Evolutionary conservation across 2,329 filamentous ascomycete genomes (phyloP), one percentile per base, ranked within the genome.

Genomic region (Tolypocladium tundrense): DNA sequence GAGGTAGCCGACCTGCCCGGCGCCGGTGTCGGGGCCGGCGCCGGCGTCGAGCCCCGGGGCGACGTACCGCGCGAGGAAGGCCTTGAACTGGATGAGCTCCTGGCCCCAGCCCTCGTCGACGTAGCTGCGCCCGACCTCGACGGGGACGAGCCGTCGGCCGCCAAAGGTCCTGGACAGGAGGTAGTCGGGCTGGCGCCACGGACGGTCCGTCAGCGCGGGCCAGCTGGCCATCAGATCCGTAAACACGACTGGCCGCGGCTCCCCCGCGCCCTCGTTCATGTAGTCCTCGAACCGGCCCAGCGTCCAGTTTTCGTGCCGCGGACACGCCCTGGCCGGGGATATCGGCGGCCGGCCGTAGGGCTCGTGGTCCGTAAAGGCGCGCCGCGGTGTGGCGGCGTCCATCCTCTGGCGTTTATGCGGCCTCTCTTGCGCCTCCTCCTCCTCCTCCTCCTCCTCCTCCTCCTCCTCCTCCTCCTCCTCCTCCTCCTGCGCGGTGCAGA

Each of bases 41-140:
- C n/a, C 8, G 14, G 27, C 19, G 31, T 50, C 58, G 6, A 45
- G 39, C 39, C 35, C 42, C 3, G 48, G 70, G 62, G 60, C 68
- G 59, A 96, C 79, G 67, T 89, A 86, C 1, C 70, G 70, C 6
- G 76, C 64, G 53, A 96, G 74, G 63, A 97, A 96, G 1, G 86
- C 76, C 6, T 75, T 73, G 65, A 97, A 95, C 0, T 83, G 77
- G 54, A 96, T 81, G 33, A 97, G 84, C 57, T 85, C 82, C 71
- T 97, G 93, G 0, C 86, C 85, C 92, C 93, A 97, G 27, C 79
- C 87, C 24, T 83, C 81, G 62, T 96, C 91, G 1, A 91, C 92
- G 68, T 97, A 99, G 67, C 88, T 94, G 53, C 88, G 79, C 0
- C 94, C 93, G 2, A 94, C 72, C 70, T 97, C 92, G 3, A 97